These are phyloP conservation scores for Botrytis byssoidea DNA, from an alignment of 2,329 filamentous ascomycete species.

Conservation along the genomic window DNA sequence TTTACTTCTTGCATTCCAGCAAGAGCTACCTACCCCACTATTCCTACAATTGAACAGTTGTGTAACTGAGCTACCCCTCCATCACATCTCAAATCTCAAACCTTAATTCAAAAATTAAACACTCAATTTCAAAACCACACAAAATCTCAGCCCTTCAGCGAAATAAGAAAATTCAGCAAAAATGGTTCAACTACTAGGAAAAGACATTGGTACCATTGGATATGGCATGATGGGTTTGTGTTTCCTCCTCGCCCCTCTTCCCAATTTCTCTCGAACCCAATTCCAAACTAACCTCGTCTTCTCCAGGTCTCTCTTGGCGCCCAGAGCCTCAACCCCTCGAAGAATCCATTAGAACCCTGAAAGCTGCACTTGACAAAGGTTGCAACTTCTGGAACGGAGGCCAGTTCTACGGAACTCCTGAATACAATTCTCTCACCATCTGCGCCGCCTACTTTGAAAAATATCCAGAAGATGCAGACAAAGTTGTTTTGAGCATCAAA, in stretches of 20 bases:
- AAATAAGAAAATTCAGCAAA: slow-evolving; percentile 5
- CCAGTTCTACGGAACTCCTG: slow-evolving; percentile 62
- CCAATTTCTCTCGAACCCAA: neutral
- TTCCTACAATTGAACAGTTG: neutral
- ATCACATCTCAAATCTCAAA: neutral
- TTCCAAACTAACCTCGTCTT: slow-evolving; percentile 4
- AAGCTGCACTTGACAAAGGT: slow-evolving; percentile 48
- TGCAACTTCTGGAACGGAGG: slow-evolving; percentile 60
- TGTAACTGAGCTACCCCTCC: neutral
- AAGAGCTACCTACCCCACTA: neutral
- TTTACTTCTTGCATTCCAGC: neutral
- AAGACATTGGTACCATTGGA: slow-evolving; percentile 33
- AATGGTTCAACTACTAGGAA: slow-evolving; percentile 34
- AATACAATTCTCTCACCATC: slow-evolving; percentile 58
- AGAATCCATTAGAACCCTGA: slow-evolving; percentile 54
- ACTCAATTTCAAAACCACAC: neutral
- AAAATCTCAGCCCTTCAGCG: neutral
- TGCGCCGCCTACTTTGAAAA: slow-evolving; percentile 61
- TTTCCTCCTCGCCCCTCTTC: neutral
- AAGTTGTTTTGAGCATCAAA: slow-evolving; percentile 63
- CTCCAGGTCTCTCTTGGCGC: slow-evolving; percentile 39
- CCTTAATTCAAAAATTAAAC: neutral
- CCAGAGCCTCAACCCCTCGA: slow-evolving; percentile 43
- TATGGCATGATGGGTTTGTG: slow-evolving; percentile 33
- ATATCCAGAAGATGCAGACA: slow-evolving; percentile 62